A percentile compares a stretch with the other conserved stretches of the same genome.
Conservation (phyloP, 148 eudicot species). For the Linanthus parryae region DNA sequence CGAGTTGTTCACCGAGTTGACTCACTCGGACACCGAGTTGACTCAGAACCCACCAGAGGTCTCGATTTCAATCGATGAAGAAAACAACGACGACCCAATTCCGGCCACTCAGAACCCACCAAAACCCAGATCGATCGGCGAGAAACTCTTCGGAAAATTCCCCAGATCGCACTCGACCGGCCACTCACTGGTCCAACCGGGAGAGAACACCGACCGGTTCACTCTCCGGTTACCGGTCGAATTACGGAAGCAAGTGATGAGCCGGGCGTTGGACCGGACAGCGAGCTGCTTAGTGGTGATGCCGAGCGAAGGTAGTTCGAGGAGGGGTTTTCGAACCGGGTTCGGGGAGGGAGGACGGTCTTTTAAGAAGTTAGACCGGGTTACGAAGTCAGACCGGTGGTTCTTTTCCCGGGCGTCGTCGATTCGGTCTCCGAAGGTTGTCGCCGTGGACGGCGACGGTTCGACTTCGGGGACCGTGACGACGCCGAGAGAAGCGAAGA, state of each 20-base stretch:
- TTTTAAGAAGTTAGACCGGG: conserved; percentile 24
- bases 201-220: conserved; percentile 36
- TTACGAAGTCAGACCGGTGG: conserved; percentile 50
- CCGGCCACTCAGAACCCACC: conserved; percentile 25
- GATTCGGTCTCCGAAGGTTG: conserved; percentile 35
- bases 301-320: conserved; percentile 19
- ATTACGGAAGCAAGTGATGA: conserved; percentile 31
- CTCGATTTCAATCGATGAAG: conserved; percentile 10
- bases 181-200: conserved; percentile 37
- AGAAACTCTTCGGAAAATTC: conserved; percentile 20
- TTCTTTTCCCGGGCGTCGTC: conserved; percentile 41
- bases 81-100: conserved; percentile 12
- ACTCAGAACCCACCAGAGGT: conserved; percentile 5
- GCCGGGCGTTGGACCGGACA: conserved; percentile 25
- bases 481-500: conserved; percentile 3
- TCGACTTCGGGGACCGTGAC: conserved; percentile 5
- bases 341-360: conserved; percentile 18
- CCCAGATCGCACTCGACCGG: conserved; percentile 54
- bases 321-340: conserved; percentile 18
- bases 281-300: conserved; percentile 22
- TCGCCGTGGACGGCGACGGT: conserved; percentile 12
- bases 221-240: conserved; percentile 43
- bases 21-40: background rate
- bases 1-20: background rate
- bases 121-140: conserved; percentile 22